phyloP scores from a whole-genome alignment of 257 asterid species.

The Rauvolfia tetraphylla region DNA sequence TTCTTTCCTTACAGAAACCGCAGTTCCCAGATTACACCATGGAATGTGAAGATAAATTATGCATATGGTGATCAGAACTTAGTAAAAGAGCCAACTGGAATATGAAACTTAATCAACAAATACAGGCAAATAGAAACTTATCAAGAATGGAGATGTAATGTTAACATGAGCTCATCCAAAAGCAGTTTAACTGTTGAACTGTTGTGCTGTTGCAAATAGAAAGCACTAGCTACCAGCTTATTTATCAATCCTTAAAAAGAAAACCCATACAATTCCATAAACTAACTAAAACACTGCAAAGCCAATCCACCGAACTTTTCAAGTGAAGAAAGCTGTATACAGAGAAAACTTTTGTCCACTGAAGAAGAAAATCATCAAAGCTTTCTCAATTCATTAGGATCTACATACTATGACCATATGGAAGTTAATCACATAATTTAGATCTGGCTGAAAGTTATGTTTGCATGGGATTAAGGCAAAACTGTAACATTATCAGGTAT shows the following conservation, averaged over 20 bases:
- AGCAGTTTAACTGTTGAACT: neutral
- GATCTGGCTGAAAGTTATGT: neutral
- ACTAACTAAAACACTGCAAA: neutral
- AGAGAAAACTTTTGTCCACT: neutral
- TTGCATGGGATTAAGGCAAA: neutral
- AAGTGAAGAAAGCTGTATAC: neutral
- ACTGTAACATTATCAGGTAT: no score
- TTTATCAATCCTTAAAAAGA: neutral
- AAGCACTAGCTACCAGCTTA: neutral
- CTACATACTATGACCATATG: neutral
- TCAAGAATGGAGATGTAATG: neutral
- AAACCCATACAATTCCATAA: neutral
- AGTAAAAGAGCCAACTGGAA: neutral
- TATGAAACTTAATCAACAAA: neutral
- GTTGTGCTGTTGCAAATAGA: neutral
- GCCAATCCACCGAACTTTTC: neutral
- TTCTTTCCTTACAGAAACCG: neutral
- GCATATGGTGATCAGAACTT: neutral
- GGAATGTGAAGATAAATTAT: neutral
- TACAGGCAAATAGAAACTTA: neutral
- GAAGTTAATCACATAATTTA: neutral
- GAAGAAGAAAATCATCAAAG: neutral
- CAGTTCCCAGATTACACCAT: neutral
- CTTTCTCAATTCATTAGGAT: neutral
- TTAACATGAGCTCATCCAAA: neutral